These are phyloP conservation scores for Marasmius fiardii DNA, from an alignment of 1,284 basidiomycete species.

Conservation along the genomic window DNA sequence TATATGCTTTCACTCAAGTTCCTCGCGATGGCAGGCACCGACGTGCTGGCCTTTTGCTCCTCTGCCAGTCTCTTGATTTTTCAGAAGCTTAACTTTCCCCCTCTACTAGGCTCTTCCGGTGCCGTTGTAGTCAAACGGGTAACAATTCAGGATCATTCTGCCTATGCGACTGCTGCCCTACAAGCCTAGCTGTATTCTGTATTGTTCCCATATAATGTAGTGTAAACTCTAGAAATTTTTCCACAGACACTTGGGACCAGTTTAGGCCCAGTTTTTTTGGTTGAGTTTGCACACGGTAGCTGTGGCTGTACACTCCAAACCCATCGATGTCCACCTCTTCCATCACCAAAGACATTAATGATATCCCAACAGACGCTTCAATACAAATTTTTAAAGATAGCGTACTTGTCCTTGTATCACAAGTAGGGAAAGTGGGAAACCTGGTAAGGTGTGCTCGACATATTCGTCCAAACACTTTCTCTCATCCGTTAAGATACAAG, in stretches of 20 bases:
- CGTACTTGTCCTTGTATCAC: slow-evolving; percentile 78
- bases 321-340: background rate
- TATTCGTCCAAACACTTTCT: slow-evolving; percentile 3
- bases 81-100: slow-evolving; percentile 42
- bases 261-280: no score
- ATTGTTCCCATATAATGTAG: no score
- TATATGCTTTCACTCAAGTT: slow-evolving; percentile 38
- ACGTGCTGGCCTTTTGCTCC: slow-evolving; percentile 51
- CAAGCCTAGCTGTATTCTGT: background rate
- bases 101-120: slow-evolving; percentile 28
- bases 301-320: no score
- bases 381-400: slow-evolving; percentile 80
- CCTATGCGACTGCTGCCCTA: slow-evolving; percentile 35
- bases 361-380: slow-evolving; percentile 67
- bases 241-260: no score
- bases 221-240: no score
- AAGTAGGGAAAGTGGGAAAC: slow-evolving; percentile 84
- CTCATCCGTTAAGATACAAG: slow-evolving; percentile 67
- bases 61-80: slow-evolving; percentile 39
- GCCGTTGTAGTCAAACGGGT: slow-evolving; percentile 36
- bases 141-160: slow-evolving; percentile 36
- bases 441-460: slow-evolving; percentile 50
- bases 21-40: slow-evolving; percentile 42
- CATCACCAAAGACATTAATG: slow-evolving; percentile 50
- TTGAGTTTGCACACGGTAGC: no score